Evolutionary conservation across 352 stramenopile species (phyloP), one percentile per base, ranked within the genome.

Genomic region (Globisporangium viniferum): DNA sequence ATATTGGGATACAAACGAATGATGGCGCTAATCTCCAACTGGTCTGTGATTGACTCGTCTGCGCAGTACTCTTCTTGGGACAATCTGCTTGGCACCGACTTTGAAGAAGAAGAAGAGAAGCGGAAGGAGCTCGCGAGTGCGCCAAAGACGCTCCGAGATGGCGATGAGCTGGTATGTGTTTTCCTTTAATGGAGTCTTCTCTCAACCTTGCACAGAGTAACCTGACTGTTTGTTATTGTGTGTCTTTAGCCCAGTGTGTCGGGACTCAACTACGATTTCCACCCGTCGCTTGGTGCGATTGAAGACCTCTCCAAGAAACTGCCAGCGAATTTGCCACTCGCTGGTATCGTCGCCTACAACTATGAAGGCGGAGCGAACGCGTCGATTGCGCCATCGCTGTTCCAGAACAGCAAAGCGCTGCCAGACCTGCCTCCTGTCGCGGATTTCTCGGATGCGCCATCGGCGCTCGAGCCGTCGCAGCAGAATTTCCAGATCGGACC

Each of bases 51-150:
- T 63, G 27, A 22, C 10, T 41, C 18, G 24, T 60, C 35, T 65
- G 14, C 65, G 20, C 62, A 95, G 88, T 96, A 96, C 76, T 92
- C 86, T 49, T 93, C 86, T 29, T 94, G 86, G 86, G 88, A 96
- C 67, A 96, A 96, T 39, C 70, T 96, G 36, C 66, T 96, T 46
- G 88, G 88, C 7, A 92, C 82, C 5, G 88, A 96, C 70, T 93
- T 92, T 35, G 86, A 93, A 69, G 88, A 94, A 59, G 88, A 96
- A 75, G 88, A 96, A 39, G 88, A 96, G 69, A 90, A 90, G 56
- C 81, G 78, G 27, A 96, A 96, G 66, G 78, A 93, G 64, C 65
- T 96, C 63, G 88, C 88, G 0, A 88, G 84, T 20, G 88, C 88
- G 9, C 88, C 88, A 9, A 84, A 87, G 44, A 94, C 88, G 10